These are phyloP conservation scores for Blastobotrys persicus DNA, from an alignment of 1,139 yeast species.

Conservation along the genomic window DNA sequence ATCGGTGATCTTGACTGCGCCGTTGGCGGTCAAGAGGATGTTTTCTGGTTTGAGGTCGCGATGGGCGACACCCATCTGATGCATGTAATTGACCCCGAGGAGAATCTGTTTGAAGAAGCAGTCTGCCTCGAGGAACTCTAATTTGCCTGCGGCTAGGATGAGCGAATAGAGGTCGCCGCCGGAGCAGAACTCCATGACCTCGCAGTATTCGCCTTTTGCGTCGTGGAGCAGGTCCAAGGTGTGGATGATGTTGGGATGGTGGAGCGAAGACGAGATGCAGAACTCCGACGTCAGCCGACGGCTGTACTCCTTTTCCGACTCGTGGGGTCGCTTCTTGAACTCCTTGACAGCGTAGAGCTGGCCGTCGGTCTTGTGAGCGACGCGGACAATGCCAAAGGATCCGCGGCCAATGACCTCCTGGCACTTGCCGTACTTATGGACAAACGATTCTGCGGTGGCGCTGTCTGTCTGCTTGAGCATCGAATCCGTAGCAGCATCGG, in stretches of 20 bases:
- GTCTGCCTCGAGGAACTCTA: slow-evolving; percentile 86
- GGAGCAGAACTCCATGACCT: slow-evolving; percentile 48
- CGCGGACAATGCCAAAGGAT: slow-evolving; percentile 78
- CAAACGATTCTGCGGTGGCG: slow-evolving; percentile 42
- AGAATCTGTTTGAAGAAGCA: slow-evolving; percentile 90
- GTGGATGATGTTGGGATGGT: slow-evolving; percentile 74
- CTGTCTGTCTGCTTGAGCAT: slow-evolving; percentile 21
- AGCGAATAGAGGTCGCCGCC: slow-evolving; percentile 45
- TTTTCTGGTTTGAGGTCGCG: slow-evolving; percentile 94
- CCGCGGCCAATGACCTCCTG: slow-evolving; percentile 82
- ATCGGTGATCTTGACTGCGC: slow-evolving; percentile 83
- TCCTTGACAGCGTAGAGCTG: slow-evolving; percentile 77
- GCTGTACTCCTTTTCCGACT: slow-evolving; percentile 56
- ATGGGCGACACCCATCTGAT: slow-evolving; percentile 93
- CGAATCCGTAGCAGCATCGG: slow-evolving; percentile 21
- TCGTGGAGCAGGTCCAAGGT: slow-evolving; percentile 83
- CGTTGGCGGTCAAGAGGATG: slow-evolving; percentile 70
- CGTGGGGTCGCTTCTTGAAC: slow-evolving; percentile 55
- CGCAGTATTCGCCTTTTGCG: slow-evolving; percentile 88
- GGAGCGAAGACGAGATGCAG: slow-evolving; percentile 74
- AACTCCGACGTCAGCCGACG: slow-evolving; percentile 79
- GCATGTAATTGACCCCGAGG: slow-evolving; percentile 90
- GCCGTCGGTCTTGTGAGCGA: slow-evolving; percentile 55
- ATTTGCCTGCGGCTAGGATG: slow-evolving; percentile 68
- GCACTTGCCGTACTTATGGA: slow-evolving; percentile 73